phyloP scores from a whole-genome alignment of 345 rosid genomes.

The Arabis alpina region DNA sequence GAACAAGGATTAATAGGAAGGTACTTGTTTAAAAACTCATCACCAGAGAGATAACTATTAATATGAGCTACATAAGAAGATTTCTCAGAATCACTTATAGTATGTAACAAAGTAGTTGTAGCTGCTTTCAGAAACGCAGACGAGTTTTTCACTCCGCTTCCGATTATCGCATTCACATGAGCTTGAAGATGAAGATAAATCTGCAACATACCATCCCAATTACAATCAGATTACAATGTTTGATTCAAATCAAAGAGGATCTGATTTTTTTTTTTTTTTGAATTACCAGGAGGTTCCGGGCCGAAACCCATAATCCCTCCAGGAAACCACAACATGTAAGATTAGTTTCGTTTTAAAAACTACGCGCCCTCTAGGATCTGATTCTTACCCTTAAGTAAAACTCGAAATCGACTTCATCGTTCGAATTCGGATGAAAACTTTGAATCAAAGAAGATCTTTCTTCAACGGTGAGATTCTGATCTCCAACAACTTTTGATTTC shows the following conservation, averaged over 20 bases:
- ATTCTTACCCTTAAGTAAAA: constrained; percentile 73
- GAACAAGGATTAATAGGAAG: constrained; percentile 86
- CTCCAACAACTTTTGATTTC: constrained; percentile 80
- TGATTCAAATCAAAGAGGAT: too few species aligned
- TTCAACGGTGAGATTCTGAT: constrained; percentile 66
- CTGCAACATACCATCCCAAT: too few species aligned
- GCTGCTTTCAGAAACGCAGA: constrained; percentile 96
- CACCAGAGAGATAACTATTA: constrained; percentile 83
- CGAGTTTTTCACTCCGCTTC: constrained; percentile 77
- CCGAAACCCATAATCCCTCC: too few species aligned
- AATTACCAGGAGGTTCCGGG: too few species aligned
- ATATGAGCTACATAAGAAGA: constrained; percentile 91
- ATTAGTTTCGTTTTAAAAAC: too few species aligned
- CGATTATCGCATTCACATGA: constrained; percentile 78
- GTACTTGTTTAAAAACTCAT: constrained; percentile 71
- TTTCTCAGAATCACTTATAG: constrained; percentile 93
- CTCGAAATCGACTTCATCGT: constrained; percentile 94
- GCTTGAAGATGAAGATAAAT: constrained; percentile 85
- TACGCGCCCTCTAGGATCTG: too few species aligned
- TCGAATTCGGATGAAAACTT: constrained; percentile 62
- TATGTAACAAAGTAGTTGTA: constrained; percentile 90
- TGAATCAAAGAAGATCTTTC: constrained; percentile 73
- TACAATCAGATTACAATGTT: too few species aligned
- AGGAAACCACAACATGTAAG: too few species aligned
- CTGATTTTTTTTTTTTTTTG: too few species aligned